Base-by-base conservation (phyloP, 257 asterid genomes). In the Nicotiana benthamiana region DNA sequence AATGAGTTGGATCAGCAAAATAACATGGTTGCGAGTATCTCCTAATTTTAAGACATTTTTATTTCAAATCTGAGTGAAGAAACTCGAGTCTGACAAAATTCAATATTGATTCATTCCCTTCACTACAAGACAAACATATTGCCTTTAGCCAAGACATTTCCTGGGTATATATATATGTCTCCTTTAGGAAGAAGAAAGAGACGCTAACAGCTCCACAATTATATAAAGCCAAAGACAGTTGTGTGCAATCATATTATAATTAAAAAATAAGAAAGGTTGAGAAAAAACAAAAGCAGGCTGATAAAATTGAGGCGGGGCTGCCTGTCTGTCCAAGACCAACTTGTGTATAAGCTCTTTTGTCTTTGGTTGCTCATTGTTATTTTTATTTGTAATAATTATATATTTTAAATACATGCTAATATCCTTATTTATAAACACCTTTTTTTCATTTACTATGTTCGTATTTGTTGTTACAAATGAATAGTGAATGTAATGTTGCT, bases 71-170 rank as follows among this genome's bases (percentile, higher is more conserved):
- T 72, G 60, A 22, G 15, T 24, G 77, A 40, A 72, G 43, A 70
- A 70, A 22, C 34, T 43, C 59, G 22, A 68, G 77, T 13, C 15
- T 3, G 60, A 46, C 78, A 43, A 72, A 72, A 43, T 22, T 1
- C 56, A 40, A 10, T 20, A 40, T 1, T 68, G 76, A 30, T 32
- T 68, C 76, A 40, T 68, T 68, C 56, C 76, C 24, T 68, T 68
- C 77, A 72, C 60, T 57, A 72, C 78, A 72, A 72, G 77, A 46
- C 77, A 72, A 72, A 72, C 7, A 72, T 6, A 72, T 72, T 72
- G 36, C 34, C 9, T 72, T 46, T 30, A 46, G 34, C n/a, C 75
- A 72, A 72, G 77, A 46, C 40, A 72, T 72, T 72, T 72, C 78
- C 60, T 46, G 60, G 13, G n/a, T n/a, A n/a, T n/a, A n/a, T n/a